Evolutionary conservation across 768 basidiomycete species (phyloP).

Genomic region (Collybia mongolica): DNA sequence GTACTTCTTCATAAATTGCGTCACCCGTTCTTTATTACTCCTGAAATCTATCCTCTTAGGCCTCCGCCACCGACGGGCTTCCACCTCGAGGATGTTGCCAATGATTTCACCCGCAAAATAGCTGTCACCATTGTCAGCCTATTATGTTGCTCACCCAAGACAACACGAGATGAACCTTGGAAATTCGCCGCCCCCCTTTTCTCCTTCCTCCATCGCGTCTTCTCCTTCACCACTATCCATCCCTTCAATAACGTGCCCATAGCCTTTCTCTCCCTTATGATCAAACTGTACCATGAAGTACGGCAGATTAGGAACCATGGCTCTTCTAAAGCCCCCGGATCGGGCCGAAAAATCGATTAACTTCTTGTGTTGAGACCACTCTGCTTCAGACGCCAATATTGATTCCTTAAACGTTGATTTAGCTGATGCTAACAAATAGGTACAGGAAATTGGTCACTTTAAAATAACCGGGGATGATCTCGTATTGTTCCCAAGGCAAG

Average conservation of each 20-base stretch:
- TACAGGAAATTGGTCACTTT: slow-evolving; percentile 46
- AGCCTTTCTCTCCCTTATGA: slow-evolving; percentile 96
- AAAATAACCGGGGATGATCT: slow-evolving; percentile 91
- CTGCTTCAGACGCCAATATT: slow-evolving; percentile 87
- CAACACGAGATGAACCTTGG: slow-evolving; percentile 55
- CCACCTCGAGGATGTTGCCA: slow-evolving; percentile 85
- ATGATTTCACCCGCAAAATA: slow-evolving; percentile 96
- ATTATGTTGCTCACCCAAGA: slow-evolving; percentile 2
- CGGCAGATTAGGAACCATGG: slow-evolving; percentile 95
- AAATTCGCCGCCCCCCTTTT: slow-evolving; percentile 90
- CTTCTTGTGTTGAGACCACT: slow-evolving; percentile 99
- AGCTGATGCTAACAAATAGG: background rate
- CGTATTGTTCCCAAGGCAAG: slow-evolving; percentile 84
- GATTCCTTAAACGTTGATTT: slow-evolving; percentile 65
- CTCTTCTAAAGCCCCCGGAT: slow-evolving; percentile 90
- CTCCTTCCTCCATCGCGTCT: slow-evolving; percentile 72
- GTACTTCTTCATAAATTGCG: slow-evolving; percentile 71
- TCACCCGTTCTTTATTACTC: slow-evolving; percentile 68
- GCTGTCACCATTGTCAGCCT: slow-evolving; percentile 34
- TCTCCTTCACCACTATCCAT: slow-evolving; percentile 44
- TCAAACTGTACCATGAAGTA: slow-evolving; percentile 99
- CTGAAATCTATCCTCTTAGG: slow-evolving; percentile 73
- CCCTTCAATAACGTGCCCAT: slow-evolving; percentile 98
- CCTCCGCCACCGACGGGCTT: slow-evolving; percentile 82
- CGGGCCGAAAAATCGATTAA: slow-evolving; percentile 89